phyloP scores from a whole-genome alignment of 306 rosid genomes.

The Hippophae gyantsensis region DNA sequence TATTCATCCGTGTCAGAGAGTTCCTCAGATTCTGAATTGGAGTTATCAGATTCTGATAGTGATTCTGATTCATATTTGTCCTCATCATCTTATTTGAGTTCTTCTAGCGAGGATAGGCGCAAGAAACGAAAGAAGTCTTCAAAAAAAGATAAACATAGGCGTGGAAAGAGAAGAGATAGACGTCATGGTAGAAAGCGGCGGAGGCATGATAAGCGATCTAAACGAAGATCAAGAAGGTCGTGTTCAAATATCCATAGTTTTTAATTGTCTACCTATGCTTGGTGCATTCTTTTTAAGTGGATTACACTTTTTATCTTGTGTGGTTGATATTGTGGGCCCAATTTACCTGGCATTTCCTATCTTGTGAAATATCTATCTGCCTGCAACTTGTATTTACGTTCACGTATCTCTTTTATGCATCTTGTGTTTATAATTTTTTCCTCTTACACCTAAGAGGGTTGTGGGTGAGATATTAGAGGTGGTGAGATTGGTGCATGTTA shows the following conservation, averaged over 20 bases:
- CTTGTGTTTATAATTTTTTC: too few relatives aligned
- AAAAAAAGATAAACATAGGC: slow-evolving; percentile 58
- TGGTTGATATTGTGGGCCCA: neutral
- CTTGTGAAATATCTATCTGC: too few relatives aligned
- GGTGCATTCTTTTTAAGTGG: neutral
- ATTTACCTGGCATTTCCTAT: too few relatives aligned
- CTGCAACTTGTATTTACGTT: too few relatives aligned
- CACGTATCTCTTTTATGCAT: too few relatives aligned
- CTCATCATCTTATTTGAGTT: slow-evolving; percentile 60
- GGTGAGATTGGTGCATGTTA: too few relatives aligned
- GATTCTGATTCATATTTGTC: slow-evolving; percentile 66
- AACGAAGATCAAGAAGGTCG: slow-evolving; percentile 67
- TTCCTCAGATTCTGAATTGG: slow-evolving; percentile 66
- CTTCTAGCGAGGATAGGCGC: slow-evolving; percentile 73
- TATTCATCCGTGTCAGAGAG: slow-evolving; percentile 61
- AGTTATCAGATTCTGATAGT: slow-evolving; percentile 72
- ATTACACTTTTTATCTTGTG: neutral
- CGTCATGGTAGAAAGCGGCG: slow-evolving; percentile 54
- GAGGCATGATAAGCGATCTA: slow-evolving; percentile 56
- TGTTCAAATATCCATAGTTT: slow-evolving; percentile 1
- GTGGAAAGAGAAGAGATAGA: slow-evolving; percentile 56
- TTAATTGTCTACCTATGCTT: neutral
- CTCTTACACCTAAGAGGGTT: too few relatives aligned
- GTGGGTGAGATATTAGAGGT: too few relatives aligned
- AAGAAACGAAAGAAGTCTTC: slow-evolving; percentile 70